Evolutionary conservation across 2,329 filamentous ascomycete genomes (phyloP), one percentile per base, ranked within the genome.

Genomic region (Colletotrichum musicola): DNA sequence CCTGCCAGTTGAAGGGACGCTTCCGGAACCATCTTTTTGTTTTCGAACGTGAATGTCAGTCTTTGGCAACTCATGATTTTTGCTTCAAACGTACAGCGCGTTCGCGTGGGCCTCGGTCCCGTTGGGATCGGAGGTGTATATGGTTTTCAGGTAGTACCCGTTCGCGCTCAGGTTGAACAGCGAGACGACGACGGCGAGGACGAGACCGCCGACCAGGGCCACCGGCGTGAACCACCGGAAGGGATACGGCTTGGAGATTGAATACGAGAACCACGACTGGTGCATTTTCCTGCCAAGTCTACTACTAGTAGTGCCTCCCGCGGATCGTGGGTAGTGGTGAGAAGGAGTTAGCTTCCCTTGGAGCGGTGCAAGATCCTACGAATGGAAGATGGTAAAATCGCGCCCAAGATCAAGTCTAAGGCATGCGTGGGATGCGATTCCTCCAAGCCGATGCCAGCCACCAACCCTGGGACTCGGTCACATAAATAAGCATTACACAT

Each of bases 211-310:
- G 22, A 25, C 20, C 13, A 61, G n/a, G 38, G 27, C 58, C 1
- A 50, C 30, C 6, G 46, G 49, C 16, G 58, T 61, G 47, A 61
- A 61, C 58, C 58, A 61, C 18, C 58, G 58, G 30, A 61, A 61
- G 14, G 58, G 58, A 12, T 53, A 53, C 1, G 46, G 46, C 35
- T 30, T 40, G 6, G 58, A 42, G 9, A 61, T 9, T 9, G 46
- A 6, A 27, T 61, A 61, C 14, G 27, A 27, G 30, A 61, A 61
- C 46, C 49, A 61, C 18, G 58, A 61, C 18, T n/a, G 10, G 18
- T 61, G 58, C 58, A 58, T 58, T 4, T 47, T 5, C n/a, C n/a
- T 25, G 3, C 4, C 3, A 25, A 25, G 22, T 25, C 22, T 25
- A 25, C 22, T 4, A 22, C 4, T 4, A 4, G n/a, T 22, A 22